Conservation (phyloP, 2,329 filamentous ascomycete species). For the Phaeosphaeriaceae sp. region DNA sequence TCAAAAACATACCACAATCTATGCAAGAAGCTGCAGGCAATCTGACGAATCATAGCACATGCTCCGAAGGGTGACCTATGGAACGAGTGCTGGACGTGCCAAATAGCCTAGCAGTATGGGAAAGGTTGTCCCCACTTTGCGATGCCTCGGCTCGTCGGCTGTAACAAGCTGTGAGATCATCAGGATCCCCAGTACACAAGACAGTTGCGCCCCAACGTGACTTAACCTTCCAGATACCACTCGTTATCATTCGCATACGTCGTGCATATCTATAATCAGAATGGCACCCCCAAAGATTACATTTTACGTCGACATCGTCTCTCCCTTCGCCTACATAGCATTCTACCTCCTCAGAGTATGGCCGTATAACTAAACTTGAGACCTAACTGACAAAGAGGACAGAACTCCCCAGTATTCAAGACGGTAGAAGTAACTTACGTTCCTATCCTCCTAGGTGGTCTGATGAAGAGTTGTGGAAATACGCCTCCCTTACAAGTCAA, state of each 20-base stretch:
- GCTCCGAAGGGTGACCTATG: no score
- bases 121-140: neutral
- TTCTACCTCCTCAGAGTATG: conserved; percentile 63
- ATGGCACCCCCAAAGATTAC: conserved; percentile 61
- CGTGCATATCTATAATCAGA: neutral
- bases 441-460: conserved; percentile 65
- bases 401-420: conserved; percentile 65
- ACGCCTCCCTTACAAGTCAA: conserved; percentile 63
- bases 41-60: neutral
- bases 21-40: neutral
- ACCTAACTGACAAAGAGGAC: conserved; percentile 4
- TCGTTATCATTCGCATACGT: neutral
- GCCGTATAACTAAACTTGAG: conserved; percentile 5
- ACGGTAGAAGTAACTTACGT: conserved; percentile 63
- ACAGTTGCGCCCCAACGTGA: neutral
- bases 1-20: neutral
- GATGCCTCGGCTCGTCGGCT: conserved; percentile 6
- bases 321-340: conserved; percentile 67
- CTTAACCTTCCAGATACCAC: neutral
- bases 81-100: neutral
- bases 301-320: conserved; percentile 66
- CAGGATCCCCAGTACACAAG: neutral
- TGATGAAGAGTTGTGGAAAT: conserved; percentile 65
- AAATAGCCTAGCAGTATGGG: neutral
- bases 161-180: conserved; percentile 5